A percentile compares a stretch with the other conserved stretches of the same genome.
These are phyloP conservation scores for Rhizopus delemar DNA, from an alignment of 371 early-diverging fungal species.

Conservation along the genomic window DNA sequence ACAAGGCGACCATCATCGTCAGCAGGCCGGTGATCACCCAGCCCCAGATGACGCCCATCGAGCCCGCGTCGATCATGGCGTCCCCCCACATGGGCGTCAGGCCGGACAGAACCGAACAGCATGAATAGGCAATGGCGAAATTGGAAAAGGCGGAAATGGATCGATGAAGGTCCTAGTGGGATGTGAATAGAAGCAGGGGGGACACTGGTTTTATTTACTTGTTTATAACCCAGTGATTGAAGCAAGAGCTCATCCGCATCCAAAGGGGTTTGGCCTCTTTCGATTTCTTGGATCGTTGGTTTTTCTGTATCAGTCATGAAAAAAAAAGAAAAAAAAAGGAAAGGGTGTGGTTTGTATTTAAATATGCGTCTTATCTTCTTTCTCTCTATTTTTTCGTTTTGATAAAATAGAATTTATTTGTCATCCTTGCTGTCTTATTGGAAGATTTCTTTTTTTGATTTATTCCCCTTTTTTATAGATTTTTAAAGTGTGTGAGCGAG, in stretches of 20 bases:
- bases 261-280: slow-evolving; percentile 10
- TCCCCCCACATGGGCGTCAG: slow-evolving; percentile 59
- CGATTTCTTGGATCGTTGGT: slow-evolving; percentile 16
- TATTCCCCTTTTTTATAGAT: too few species aligned
- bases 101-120: slow-evolving; percentile 56
- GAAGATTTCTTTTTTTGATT: not conserved
- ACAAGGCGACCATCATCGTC: slow-evolving; percentile 63
- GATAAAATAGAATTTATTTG: not conserved
- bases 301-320: slow-evolving; percentile 12
- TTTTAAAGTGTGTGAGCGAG: too few species aligned
- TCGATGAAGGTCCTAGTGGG: slow-evolving; percentile 46
- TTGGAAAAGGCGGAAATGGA: slow-evolving; percentile 60
- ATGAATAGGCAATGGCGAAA: slow-evolving; percentile 58
- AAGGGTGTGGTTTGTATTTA: not conserved
- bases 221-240: slow-evolving; percentile 30
- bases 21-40: slow-evolving; percentile 64
- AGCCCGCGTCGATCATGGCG: slow-evolving; percentile 65
- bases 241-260: slow-evolving; percentile 30
- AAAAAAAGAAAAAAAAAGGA: not conserved
- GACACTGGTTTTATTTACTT: slow-evolving; percentile 12
- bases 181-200: too few species aligned
- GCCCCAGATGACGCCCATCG: slow-evolving; percentile 69
- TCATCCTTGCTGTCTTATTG: not conserved
- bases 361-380: not conserved
- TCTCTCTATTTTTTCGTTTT: not conserved